Conservation (phyloP, 257 asterid genomes). For the Ehretia macrophylla region DNA sequence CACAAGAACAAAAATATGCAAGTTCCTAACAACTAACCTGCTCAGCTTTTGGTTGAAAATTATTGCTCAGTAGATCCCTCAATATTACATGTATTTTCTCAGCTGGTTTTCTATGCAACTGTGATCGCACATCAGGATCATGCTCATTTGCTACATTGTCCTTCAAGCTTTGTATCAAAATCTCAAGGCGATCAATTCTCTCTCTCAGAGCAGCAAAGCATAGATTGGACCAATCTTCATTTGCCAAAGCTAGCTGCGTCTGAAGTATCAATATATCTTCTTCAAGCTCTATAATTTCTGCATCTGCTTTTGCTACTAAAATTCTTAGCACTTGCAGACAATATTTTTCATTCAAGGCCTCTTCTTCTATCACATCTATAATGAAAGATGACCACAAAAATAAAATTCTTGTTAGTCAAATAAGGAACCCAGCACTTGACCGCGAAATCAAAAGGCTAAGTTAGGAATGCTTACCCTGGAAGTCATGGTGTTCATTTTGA, state of each 20-base stretch:
- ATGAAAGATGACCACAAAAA: background rate
- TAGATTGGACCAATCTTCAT: constrained; percentile 1
- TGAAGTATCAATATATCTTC: constrained; percentile 2
- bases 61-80: constrained; percentile 27
- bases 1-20: constrained; percentile 2
- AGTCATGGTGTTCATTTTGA: constrained; percentile 13
- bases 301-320: constrained; percentile 7
- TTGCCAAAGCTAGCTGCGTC: constrained; percentile 3
- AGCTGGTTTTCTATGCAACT: constrained; percentile 21
- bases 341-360: constrained; percentile 7
- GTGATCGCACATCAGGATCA: constrained; percentile 17
- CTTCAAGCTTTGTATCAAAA: constrained; percentile 6
- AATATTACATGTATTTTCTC: constrained; percentile 30
- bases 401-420: background rate
- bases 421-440: background rate
- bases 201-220: constrained; percentile 1
- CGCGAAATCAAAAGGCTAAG: background rate
- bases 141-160: constrained; percentile 15
- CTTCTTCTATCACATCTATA: constrained; percentile 17
- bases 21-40: constrained; percentile 28
- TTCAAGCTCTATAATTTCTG: constrained; percentile 10
- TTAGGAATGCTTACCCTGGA: constrained; percentile 27
- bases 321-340: constrained; percentile 12
- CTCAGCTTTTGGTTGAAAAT: constrained; percentile 14
- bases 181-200: constrained; percentile 1